Conservation (phyloP, 148 eudicot genomes). For the Suaeda aralocaspica region DNA sequence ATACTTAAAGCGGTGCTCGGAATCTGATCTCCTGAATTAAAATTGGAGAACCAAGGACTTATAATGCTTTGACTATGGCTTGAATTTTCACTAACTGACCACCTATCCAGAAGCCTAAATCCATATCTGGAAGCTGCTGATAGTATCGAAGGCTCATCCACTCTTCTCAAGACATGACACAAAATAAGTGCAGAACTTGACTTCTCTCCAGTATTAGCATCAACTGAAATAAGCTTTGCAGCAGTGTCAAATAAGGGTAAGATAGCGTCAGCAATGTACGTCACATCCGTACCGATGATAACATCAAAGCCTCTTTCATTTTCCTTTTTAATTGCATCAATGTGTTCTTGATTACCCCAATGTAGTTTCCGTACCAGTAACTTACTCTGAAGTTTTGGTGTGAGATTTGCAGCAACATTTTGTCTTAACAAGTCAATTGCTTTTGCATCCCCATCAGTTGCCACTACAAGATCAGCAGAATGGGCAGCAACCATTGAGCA, state of each 20-base stretch:
- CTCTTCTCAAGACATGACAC: conserved; percentile 78
- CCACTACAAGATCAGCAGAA: conserved; percentile 65
- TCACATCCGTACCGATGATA: conserved; percentile 88
- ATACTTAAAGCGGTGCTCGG: conserved; percentile 71
- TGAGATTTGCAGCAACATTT: conserved; percentile 56
- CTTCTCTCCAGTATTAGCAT: conserved; percentile 6
- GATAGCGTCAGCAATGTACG: conserved; percentile 66
- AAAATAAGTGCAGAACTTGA: conserved; percentile 48
- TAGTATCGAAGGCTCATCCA: conserved; percentile 76
- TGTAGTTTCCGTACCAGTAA: conserved; percentile 40
- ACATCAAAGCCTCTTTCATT: conserved; percentile 57
- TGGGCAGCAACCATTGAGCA: conserved; percentile 74
- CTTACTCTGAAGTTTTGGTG: conserved; percentile 22
- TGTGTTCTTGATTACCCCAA: conserved; percentile 74
- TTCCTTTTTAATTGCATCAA: conserved; percentile 41
- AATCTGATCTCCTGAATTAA: conserved; percentile 26
- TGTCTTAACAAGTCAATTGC: conserved; percentile 47
- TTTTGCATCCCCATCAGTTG: conserved; percentile 74
- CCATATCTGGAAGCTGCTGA: conserved; percentile 65
- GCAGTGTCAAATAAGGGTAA: conserved; percentile 79
- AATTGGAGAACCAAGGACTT: conserved; percentile 45
- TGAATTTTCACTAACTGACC: conserved; percentile 41
- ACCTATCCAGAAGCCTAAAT: conserved; percentile 64
- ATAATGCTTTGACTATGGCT: conserved; percentile 30
- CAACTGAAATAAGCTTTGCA: conserved; percentile 44